Evolutionary conservation across 2,329 filamentous ascomycete species (phyloP).

Genomic region (Cytospora mali): DNA sequence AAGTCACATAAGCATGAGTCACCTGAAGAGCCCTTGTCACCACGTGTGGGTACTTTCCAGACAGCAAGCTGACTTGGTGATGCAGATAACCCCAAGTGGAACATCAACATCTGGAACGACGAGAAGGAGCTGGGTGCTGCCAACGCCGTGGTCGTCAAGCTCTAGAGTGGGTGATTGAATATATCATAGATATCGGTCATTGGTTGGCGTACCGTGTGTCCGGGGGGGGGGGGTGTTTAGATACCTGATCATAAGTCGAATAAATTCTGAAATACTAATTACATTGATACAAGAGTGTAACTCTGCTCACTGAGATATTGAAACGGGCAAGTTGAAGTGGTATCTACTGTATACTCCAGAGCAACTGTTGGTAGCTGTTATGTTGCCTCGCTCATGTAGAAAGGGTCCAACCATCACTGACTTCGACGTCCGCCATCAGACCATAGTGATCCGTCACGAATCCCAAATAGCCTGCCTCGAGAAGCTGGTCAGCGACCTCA

Average conservation of each 20-base stretch:
- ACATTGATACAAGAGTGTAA: background rate
- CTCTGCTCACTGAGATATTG: background rate
- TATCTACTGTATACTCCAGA: background rate
- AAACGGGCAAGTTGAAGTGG: background rate
- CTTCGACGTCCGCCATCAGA: conserved; percentile 16
- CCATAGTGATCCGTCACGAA: conserved; percentile 25
- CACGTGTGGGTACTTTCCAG: background rate
- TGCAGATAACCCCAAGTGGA: conserved; percentile 55
- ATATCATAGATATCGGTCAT: background rate
- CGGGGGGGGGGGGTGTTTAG: conserved; percentile 1
- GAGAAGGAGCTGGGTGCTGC: conserved; percentile 53
- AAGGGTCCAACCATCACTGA: conserved; percentile 8
- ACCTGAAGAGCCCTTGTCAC: too few relatives aligned
- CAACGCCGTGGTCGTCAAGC: conserved; percentile 49
- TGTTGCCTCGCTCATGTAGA: background rate
- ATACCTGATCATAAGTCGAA: conserved; percentile 18
- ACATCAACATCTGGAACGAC: conserved; percentile 59
- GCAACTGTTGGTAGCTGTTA: background rate
- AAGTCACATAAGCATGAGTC: conserved; percentile 32
- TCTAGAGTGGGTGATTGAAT: conserved; percentile 14
- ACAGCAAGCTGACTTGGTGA: conserved; percentile 3
- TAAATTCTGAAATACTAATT: background rate
- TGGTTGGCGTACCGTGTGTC: conserved; percentile 5
- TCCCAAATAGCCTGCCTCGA: background rate
- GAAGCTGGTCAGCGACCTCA: conserved; percentile 34